Conservation (phyloP, 306 rosid species). For the Chamaecrista fasciculata region DNA sequence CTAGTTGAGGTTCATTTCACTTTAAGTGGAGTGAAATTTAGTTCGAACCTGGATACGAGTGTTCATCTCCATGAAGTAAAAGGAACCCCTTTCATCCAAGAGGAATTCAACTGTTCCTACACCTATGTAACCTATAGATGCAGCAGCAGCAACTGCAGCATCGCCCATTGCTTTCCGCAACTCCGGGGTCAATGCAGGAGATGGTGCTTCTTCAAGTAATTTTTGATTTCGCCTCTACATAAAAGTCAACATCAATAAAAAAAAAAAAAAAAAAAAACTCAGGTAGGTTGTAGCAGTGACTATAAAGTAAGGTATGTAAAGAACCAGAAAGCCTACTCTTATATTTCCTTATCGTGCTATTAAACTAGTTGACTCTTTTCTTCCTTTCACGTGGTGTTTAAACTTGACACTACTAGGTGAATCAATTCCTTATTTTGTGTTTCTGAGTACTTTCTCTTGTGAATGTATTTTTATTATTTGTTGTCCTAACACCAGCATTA, state of each 20-base stretch:
- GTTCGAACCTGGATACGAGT: conserved; percentile 89
- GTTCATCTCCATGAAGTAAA: conserved; percentile 99
- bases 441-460: not conserved
- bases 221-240: conserved; percentile 89
- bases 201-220: conserved; percentile 97
- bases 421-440: not conserved
- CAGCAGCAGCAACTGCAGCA: conserved; percentile 98
- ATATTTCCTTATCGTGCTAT: conserved; percentile 1
- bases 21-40: conserved; percentile 16
- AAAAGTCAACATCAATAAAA: conserved; percentile 25
- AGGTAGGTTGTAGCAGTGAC: conserved; percentile 15
- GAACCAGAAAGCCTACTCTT: conserved; percentile 12
- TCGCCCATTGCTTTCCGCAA: conserved; percentile 98
- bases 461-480: not conserved
- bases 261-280: conserved; percentile 11
- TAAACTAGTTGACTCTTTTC: conserved; percentile 19
- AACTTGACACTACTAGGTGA: not conserved
- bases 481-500: conserved; percentile 12
- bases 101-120: conserved; percentile 97
- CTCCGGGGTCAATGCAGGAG: conserved; percentile 96
- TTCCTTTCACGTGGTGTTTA: not conserved
- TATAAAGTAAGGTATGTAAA: conserved; percentile 9
- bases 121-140: conserved; percentile 93
- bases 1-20: no score
- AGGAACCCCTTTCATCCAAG: conserved; percentile 97